Percentiles rank a stretch among this genome's conserved stretches.
phyloP scores from a whole-genome alignment of 2,329 filamentous ascomycete species.

The Arthroderma sp. region DNA sequence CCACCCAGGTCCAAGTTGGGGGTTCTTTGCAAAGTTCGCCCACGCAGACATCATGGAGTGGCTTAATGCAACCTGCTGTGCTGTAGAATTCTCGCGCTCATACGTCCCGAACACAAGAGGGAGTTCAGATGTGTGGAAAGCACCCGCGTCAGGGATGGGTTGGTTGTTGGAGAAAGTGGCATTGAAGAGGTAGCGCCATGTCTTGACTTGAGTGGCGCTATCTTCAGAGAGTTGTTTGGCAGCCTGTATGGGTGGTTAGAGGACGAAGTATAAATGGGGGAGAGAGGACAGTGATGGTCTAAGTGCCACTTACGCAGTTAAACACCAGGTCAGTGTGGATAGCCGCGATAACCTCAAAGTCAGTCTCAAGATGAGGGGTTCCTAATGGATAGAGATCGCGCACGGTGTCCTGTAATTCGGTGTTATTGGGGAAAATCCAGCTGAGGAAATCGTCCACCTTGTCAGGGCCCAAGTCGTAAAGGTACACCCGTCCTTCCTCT shows the following conservation, averaged over 20 bases:
- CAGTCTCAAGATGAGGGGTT: conserved; percentile 8
- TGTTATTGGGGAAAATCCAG: conserved; percentile 11
- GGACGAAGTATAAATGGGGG: neutral
- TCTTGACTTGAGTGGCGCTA: neutral
- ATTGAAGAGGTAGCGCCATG: conserved; percentile 28
- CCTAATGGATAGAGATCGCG: conserved; percentile 16
- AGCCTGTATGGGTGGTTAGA: neutral
- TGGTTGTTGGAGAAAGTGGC: conserved; percentile 21
- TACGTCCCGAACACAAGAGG: conserved; percentile 24
- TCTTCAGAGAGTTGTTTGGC: neutral
- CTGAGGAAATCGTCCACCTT: conserved; percentile 13
- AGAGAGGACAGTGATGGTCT: neutral
- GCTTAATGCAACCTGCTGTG: conserved; percentile 11
- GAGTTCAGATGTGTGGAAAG: conserved; percentile 23
- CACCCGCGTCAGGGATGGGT: conserved; percentile 18
- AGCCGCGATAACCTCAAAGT: conserved; percentile 15
- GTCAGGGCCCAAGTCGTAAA: conserved; percentile 10
- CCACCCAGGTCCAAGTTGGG: conserved; percentile 25
- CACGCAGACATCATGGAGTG: conserved; percentile 22
- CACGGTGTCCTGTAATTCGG: conserved; percentile 13
- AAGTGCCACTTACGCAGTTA: conserved; percentile 14
- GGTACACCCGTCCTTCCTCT: conserved; percentile 22
- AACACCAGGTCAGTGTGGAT: conserved; percentile 18
- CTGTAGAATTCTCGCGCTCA: neutral
- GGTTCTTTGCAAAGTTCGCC: conserved; percentile 26